Conservation (phyloP, 2,329 filamentous ascomycete species). For the Fusarium albosuccineum region DNA sequence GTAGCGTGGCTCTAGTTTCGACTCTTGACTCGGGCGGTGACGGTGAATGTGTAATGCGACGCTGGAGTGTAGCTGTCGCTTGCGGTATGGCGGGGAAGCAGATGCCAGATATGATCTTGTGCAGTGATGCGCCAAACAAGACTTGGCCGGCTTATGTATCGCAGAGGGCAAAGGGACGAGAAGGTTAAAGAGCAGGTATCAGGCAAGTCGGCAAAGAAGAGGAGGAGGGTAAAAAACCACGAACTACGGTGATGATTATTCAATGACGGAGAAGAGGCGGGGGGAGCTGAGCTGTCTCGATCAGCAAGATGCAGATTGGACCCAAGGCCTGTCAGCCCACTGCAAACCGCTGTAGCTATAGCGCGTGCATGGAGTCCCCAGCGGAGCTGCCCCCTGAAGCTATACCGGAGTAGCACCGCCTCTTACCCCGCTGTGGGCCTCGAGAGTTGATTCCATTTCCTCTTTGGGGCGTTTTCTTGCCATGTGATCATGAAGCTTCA, state of each 20-base stretch:
- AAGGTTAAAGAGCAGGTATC: background rate
- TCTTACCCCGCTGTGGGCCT: conserved; percentile 40
- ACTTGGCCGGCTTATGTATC: too few relatives aligned
- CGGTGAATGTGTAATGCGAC: conserved; percentile 9
- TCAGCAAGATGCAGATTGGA: conserved; percentile 5
- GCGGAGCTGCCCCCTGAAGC: conserved; percentile 26
- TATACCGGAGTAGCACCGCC: conserved; percentile 30
- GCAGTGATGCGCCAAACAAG: background rate
- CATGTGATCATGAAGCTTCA: conserved; percentile 30
- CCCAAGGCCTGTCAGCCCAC: background rate
- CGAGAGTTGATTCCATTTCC: conserved; percentile 14
- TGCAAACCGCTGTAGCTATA: conserved; percentile 18
- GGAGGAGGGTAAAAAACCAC: background rate
- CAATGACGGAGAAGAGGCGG: conserved; percentile 27
- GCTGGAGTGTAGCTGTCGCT: conserved; percentile 5
- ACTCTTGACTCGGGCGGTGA: conserved; percentile 11
- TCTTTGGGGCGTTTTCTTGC: conserved; percentile 14
- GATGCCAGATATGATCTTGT: background rate
- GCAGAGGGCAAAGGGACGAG: too few relatives aligned
- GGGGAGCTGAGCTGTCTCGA: conserved; percentile 13
- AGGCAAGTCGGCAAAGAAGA: background rate
- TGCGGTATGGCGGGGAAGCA: background rate
- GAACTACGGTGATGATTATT: background rate
- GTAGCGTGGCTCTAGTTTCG: background rate
- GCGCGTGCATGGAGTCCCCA: conserved; percentile 14